Evolutionary conservation across 1,284 basidiomycete genomes (phyloP).

Genomic region (Rhodotorula sp.): DNA sequence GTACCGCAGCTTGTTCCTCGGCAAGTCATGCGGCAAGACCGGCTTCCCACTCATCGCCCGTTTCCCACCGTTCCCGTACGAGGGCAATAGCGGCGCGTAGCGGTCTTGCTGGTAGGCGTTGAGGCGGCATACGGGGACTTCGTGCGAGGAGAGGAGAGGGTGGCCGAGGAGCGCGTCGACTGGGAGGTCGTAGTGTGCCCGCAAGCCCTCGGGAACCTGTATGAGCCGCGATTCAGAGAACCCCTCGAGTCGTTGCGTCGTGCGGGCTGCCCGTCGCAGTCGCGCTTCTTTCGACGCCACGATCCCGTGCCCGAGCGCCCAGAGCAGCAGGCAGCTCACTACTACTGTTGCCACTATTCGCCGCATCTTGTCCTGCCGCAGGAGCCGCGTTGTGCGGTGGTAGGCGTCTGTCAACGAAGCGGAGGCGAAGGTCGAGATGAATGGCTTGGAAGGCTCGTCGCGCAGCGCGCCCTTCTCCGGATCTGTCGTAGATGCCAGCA

Average conservation of each 20-base stretch:
- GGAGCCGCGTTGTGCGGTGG: too few species aligned
- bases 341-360: too few species aligned
- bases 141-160: constrained; percentile 14
- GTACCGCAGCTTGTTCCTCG: constrained; percentile 20
- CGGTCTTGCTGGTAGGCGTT: constrained; percentile 23
- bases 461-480: too few species aligned
- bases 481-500: too few species aligned
- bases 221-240: constrained; percentile 16
- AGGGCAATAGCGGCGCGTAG: constrained; percentile 18
- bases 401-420: too few species aligned
- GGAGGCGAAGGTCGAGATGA: too few species aligned
- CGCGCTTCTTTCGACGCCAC: background rate
- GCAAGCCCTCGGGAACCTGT: background rate
- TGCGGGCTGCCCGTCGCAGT: background rate
- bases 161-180: constrained; percentile 18
- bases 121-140: constrained; percentile 15
- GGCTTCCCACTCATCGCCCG: background rate
- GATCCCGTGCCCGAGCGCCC: too few species aligned
- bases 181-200: background rate
- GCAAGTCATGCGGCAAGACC: constrained; percentile 10
- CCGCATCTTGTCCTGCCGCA: too few species aligned
- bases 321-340: too few species aligned
- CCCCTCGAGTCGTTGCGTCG: constrained; percentile 8
- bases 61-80: constrained; percentile 1
- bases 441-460: too few species aligned